Conservation (phyloP, 352 stramenopile genomes). For the Phytophthora colocasiae region DNA sequence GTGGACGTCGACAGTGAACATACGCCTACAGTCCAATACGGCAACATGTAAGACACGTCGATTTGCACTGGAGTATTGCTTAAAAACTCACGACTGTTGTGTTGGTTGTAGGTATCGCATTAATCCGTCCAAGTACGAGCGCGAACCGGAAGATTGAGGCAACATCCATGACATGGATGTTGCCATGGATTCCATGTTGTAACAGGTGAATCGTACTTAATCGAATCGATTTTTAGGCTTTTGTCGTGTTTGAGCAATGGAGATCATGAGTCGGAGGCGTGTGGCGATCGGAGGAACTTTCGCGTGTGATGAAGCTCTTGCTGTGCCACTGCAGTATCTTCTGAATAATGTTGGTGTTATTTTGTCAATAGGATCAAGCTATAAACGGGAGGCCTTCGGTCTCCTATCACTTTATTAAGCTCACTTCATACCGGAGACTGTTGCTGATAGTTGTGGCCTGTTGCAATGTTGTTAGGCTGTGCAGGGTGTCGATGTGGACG, state of each 20-base stretch:
- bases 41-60: conserved; percentile 70
- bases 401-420: too few relatives aligned
- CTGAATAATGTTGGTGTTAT: conserved; percentile 51
- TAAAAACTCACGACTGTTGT: conserved; percentile 1
- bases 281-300: conserved; percentile 67
- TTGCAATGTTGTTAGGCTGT: conserved; percentile 35
- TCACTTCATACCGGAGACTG: background rate
- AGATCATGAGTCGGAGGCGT: conserved; percentile 20
- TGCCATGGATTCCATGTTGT: too few relatives aligned
- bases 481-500: conserved; percentile 27
- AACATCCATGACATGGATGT: too few relatives aligned
- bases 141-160: conserved; percentile 50
- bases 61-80: background rate
- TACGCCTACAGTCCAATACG: conserved; percentile 82
- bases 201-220: conserved; percentile 31
- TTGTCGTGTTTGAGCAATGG: conserved; percentile 26
- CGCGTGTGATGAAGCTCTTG: conserved; percentile 63
- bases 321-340: conserved; percentile 57
- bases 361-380: conserved; percentile 9
- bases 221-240: conserved; percentile 16
- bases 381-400: conserved; percentile 6
- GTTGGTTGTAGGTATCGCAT: conserved; percentile 71
- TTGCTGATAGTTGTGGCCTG: background rate
- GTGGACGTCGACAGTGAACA: conserved; percentile 87
- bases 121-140: conserved; percentile 74